Evolutionary conservation across 257 asterid species (phyloP), one percentile per base, ranked within the genome.

Genomic region (Cordia subcordata): DNA sequence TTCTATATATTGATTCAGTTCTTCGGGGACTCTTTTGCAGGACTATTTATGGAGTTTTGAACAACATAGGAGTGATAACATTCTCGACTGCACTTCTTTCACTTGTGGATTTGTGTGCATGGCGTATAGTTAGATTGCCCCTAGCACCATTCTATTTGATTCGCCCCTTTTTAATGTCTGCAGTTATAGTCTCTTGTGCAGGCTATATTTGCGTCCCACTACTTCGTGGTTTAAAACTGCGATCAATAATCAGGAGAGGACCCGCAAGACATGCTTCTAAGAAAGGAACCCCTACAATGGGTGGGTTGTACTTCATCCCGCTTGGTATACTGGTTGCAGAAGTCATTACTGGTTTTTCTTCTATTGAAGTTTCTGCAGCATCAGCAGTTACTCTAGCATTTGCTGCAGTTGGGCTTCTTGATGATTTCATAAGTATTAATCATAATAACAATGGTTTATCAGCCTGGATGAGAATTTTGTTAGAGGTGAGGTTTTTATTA

Each of bases 81-180:
- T 88, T 88, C 68, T 70, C 82, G 53, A 73, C 77, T 8, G 32
- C 69, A 60, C 72, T 92, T 62, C 75, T 88, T 55, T 76, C 82
- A 18, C 82, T 92, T 57, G 88, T 82, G 74, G 98, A 92, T 72
- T 84, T 73, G 63, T 84, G 94, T 53, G 96, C 95, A 22, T 92
- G 98, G 98, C 62, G 80, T 66, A 74, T 92, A 44, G 95, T 88
- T 68, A 80, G 95, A 79, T 72, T 92, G 72, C 98, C 98, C 61
- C 84, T 92, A 13, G 79, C 87, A 61, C 90, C 94, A 37, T 89
- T 85, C 68, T 78, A 82, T 73, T 55, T 92, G 74, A 63, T 74
- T 79, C 80, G 82, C 49, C 96, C 98, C 13, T 92, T 92, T 72
- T 59, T 83, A 62, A 71, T 77, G 63, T 85, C 98, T 8, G 73